Evolutionary conservation across 176 grass and related monocot genomes (phyloP).

Genomic region (Triticum turgidum): DNA sequence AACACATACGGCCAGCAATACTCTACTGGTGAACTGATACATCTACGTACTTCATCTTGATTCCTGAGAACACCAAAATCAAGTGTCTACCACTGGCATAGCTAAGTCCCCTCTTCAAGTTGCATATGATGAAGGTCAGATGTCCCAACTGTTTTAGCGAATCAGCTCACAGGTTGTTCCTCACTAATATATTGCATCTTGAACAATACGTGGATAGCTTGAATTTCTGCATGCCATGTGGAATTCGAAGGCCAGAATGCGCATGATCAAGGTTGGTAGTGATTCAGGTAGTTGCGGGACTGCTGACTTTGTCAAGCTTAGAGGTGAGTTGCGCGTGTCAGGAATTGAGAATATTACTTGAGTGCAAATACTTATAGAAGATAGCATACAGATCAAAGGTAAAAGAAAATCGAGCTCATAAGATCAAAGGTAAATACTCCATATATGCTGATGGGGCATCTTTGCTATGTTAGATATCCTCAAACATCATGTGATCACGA

Average conservation of each 20-base stretch:
- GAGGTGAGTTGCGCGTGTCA: not conserved
- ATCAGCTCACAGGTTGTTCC: not conserved
- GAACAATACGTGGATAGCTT: not conserved
- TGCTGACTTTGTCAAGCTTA: not conserved
- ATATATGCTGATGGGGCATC: not conserved
- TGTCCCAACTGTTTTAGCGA: not conserved
- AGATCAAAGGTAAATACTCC: not conserved
- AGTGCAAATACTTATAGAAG: not conserved
- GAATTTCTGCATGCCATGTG: not conserved
- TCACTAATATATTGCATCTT: not conserved
- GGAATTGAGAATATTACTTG: not conserved
- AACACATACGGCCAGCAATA: constrained; percentile 17
- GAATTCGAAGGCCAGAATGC: not conserved
- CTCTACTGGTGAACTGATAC: constrained; percentile 20
- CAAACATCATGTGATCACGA: not conserved
- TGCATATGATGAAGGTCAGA: not conserved
- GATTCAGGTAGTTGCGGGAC: not conserved
- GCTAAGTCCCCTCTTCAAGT: constrained; percentile 39
- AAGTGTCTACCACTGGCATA: constrained; percentile 5
- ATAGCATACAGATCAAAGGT: not conserved
- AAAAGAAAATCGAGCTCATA: not conserved
- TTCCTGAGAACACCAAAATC: constrained; percentile 17
- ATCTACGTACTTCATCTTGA: too few relatives aligned
- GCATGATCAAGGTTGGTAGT: not conserved
- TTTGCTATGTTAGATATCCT: not conserved